A percentile compares a stretch with the other conserved stretches of the same genome.
These are phyloP conservation scores for Tetradesmus lagerheimii DNA, from an alignment of 139 green algal species.

Conservation along the genomic window DNA sequence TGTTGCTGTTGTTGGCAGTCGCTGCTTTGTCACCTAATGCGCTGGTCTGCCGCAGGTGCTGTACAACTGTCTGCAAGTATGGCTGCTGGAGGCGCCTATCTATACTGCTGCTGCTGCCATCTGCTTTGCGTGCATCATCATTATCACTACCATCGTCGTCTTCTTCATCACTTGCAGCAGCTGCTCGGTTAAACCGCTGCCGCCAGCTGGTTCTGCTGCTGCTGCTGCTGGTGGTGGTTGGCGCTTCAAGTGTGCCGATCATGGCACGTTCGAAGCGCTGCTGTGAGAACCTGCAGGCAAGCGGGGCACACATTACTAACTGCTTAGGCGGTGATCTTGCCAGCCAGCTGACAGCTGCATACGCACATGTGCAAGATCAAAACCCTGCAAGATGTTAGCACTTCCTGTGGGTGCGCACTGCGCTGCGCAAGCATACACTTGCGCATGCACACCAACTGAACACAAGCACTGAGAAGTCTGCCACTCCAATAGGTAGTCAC, in stretches of 20 bases:
- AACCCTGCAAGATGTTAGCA: neutral
- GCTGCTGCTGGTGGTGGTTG: conserved; percentile 30
- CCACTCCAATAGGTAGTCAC: no score
- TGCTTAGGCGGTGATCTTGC: no score
- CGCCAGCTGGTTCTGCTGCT: neutral
- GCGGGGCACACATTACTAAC: no score
- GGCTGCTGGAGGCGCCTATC: neutral
- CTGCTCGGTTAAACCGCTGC: neutral
- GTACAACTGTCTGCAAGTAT: neutral
- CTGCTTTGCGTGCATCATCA: neutral
- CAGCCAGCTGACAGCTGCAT: neutral
- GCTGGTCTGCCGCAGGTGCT: neutral
- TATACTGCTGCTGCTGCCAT: neutral
- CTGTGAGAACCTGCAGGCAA: neutral
- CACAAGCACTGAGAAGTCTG: neutral
- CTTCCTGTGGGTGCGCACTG: neutral
- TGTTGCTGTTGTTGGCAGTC: neutral
- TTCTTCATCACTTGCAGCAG: neutral
- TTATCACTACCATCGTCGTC: neutral
- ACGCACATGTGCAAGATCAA: neutral
- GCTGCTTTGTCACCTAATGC: neutral
- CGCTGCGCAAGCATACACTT: neutral
- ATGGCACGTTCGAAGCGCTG: conserved; percentile 28
- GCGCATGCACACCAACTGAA: neutral
- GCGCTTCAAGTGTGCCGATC: neutral